A percentile compares a stretch with the other conserved stretches of the same genome.
These are phyloP conservation scores for Myxozyma kluyveri DNA, from an alignment of 805 yeast species.

Conservation along the genomic window DNA sequence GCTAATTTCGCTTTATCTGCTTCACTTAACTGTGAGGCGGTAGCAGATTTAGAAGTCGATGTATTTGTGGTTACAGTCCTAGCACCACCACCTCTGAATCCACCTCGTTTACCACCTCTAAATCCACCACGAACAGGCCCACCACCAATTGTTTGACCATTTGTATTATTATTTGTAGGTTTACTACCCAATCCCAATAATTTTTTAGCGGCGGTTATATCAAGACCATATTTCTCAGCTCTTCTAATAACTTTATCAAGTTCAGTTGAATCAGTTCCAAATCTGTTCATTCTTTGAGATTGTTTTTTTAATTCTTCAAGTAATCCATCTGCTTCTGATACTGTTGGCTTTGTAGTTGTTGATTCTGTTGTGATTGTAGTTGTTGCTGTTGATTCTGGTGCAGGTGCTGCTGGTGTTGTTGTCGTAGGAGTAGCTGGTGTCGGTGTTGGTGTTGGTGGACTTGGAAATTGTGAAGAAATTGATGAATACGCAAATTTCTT, in stretches of 20 bases:
- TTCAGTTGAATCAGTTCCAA: slow-evolving; percentile 25
- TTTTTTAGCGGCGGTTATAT: not conserved
- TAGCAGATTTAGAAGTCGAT: not conserved
- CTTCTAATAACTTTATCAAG: slow-evolving; percentile 19
- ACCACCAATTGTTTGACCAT: too few species aligned
- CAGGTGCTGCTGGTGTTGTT: not conserved
- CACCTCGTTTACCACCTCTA: not conserved
- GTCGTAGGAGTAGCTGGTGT: not conserved
- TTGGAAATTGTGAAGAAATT: slow-evolving; percentile 10
- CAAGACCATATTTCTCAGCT: slow-evolving; percentile 23
- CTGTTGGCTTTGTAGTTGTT: not conserved
- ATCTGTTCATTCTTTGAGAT: slow-evolving; percentile 18
- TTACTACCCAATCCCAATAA: not conserved
- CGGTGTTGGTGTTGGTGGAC: slow-evolving; percentile 1
- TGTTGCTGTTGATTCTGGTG: not conserved
- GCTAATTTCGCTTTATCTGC: slow-evolving; percentile 16
- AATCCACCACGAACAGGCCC: too few species aligned
- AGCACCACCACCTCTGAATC: not conserved
- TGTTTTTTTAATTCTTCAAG: slow-evolving; percentile 11
- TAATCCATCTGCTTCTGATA: not conserved
- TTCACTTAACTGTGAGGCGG: slow-evolving; percentile 3
- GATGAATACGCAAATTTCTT: slow-evolving; percentile 5
- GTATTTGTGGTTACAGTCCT: not conserved
- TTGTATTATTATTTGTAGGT: too few species aligned
- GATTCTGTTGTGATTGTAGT: not conserved